phyloP scores from a whole-genome alignment of 140 eudicot species.

The Eryngium alpinum region DNA sequence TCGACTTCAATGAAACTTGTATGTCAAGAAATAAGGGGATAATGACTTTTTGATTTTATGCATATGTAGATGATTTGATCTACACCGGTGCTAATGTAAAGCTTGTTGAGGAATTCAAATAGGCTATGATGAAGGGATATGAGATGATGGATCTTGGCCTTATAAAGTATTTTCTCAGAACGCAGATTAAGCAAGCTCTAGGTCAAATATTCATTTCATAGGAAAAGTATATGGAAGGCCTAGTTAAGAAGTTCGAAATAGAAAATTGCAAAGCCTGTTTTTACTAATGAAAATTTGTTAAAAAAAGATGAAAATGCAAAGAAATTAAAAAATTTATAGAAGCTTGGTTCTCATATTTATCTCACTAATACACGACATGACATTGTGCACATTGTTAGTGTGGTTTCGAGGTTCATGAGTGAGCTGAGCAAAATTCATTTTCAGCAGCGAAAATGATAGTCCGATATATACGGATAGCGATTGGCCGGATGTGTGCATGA shows the following conservation, averaged over 20 bases:
- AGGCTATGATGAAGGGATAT: neutral
- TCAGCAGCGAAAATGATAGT: neutral
- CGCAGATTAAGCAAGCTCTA: neutral
- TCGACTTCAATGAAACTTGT: too few species aligned
- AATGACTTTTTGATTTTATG: too few species aligned
- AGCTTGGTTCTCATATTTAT: neutral
- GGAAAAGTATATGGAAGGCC: neutral
- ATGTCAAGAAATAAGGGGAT: too few species aligned
- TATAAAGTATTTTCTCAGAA: conserved; percentile 11
- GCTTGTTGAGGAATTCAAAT: conserved; percentile 2
- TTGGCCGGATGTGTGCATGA: neutral
- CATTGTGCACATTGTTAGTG: neutral
- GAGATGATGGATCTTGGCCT: conserved; percentile 14
- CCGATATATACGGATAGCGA: neutral
- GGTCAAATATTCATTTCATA: neutral
- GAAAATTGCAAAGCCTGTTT: neutral
- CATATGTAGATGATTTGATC: neutral
- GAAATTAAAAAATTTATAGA: neutral
- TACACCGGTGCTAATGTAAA: neutral
- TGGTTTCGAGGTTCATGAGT: neutral
- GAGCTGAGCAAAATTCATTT: neutral
- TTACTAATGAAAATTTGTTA: neutral
- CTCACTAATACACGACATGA: too few species aligned
- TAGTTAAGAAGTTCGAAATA: neutral
- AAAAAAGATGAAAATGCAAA: neutral